Percentiles rank a stretch among this genome's conserved stretches.
These are phyloP conservation scores for Antrodiella citrinella DNA, from an alignment of 768 basidiomycete genomes.

Conservation along the genomic window DNA sequence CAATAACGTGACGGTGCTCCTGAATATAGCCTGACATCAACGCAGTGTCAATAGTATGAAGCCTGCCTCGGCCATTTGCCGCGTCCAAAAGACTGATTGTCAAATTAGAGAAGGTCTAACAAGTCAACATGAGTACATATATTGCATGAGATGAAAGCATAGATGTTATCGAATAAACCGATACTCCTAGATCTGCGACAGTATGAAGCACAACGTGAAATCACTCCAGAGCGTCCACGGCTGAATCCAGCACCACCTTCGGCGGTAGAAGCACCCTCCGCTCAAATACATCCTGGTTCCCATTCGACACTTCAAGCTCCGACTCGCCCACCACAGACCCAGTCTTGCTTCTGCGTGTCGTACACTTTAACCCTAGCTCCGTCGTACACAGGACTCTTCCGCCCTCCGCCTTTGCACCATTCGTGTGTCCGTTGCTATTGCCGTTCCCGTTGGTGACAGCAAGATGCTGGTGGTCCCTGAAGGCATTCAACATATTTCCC, in stretches of 20 bases:
- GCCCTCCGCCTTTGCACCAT: slow-evolving; percentile 8
- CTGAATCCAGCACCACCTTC: slow-evolving; percentile 74
- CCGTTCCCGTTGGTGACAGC: not conserved
- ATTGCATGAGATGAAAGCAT: too few species aligned
- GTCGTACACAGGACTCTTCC: slow-evolving; percentile 53
- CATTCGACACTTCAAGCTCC: slow-evolving; percentile 5
- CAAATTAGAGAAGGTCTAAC: too few species aligned
- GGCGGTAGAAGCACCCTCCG: slow-evolving; percentile 55
- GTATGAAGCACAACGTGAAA: not conserved
- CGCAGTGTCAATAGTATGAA: too few species aligned
- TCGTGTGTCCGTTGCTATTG: slow-evolving; percentile 7
- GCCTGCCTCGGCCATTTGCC: too few species aligned
- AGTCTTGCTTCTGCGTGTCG: slow-evolving; percentile 34
- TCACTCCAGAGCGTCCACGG: slow-evolving; percentile 38
- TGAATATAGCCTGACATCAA: too few species aligned
- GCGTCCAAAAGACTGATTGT: too few species aligned
- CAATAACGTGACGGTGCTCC: too few species aligned
- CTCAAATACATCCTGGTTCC: slow-evolving; percentile 40
- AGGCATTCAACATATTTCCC: slow-evolving; percentile 51
- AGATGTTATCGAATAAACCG: not conserved
- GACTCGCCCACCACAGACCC: slow-evolving; percentile 12
- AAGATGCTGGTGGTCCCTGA: slow-evolving; percentile 42
- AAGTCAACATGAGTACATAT: too few species aligned
- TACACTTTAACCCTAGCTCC: slow-evolving; percentile 63
- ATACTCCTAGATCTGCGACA: not conserved